Conservation (phyloP, 306 rosid species). For the Ziziphus jujuba region DNA sequence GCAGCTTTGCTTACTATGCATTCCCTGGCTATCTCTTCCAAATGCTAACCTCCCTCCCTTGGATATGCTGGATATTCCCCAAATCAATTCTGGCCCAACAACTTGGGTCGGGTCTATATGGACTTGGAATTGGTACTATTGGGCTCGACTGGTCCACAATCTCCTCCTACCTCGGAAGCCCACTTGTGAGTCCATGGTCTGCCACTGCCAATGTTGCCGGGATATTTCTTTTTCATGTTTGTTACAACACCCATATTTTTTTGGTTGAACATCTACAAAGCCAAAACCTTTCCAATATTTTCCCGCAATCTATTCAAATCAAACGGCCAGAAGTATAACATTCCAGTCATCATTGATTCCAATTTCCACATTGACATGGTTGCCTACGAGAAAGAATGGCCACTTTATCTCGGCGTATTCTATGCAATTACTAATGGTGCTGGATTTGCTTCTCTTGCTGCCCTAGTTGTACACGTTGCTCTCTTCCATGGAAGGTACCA, state of each 20-base stretch:
- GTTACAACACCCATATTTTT: slow-evolving; percentile 62
- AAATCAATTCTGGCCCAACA: slow-evolving; percentile 68
- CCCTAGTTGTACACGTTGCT: background rate
- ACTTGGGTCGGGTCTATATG: slow-evolving; percentile 75
- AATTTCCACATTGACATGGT: no score
- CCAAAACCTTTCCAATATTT: slow-evolving; percentile 75
- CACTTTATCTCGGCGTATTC: slow-evolving; percentile 9
- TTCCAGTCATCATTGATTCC: slow-evolving; percentile 62
- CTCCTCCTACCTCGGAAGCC: slow-evolving; percentile 90
- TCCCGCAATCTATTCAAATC: slow-evolving; percentile 53
- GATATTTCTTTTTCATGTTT: slow-evolving; percentile 65
- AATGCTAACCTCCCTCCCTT: slow-evolving; percentile 75
- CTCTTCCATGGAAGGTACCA: background rate
- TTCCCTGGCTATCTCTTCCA: slow-evolving; percentile 79
- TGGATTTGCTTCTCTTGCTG: background rate
- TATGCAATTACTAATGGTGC: background rate
- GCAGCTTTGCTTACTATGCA: slow-evolving; percentile 85
- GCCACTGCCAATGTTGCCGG: slow-evolving; percentile 95
- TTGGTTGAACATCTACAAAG: slow-evolving; percentile 66
- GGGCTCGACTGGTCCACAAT: slow-evolving; percentile 92
- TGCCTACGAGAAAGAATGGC: no score
- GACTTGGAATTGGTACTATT: slow-evolving; percentile 65
- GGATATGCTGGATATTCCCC: slow-evolving; percentile 94
- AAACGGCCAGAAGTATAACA: slow-evolving; percentile 53
- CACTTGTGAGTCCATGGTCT: slow-evolving; percentile 95